Evolutionary conservation across 768 basidiomycete species (phyloP), one percentile per base, ranked within the genome.

Genomic region (Trametes cinnabarina): DNA sequence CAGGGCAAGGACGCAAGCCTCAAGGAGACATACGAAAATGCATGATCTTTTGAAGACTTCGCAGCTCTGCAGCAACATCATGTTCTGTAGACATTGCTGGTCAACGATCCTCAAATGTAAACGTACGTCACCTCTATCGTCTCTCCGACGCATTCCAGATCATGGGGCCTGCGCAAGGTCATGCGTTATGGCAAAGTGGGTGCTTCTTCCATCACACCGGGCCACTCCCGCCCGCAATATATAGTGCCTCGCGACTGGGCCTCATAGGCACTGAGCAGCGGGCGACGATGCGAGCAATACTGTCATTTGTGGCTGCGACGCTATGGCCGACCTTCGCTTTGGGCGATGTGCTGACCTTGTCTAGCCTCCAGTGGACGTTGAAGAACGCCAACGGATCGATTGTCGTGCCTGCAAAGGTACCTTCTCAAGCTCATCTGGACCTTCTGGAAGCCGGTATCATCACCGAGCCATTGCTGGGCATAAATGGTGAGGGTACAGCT

Each of bases 381-480:
- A 74, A 71, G 58, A 83, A 83, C 65, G 71, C 77, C 65, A 83
- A 82, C 58, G 77, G 81, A 12, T 77, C 79, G 14, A 79, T 84
- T 40, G 72, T 74, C n/a, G 73, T 85, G 20, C 79, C 82, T 5
- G 81, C 75, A 19, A 69, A 72, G 4, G 72, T 83, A 7, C 79
- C 82, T 4, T 83, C 82, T 4, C 81, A 83, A 61, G 78, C 72
- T 4, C 82, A 85, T 58, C 70, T 83, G 43, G 82, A 86, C 66
- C 71, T 85, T 40, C 58, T 75, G 20, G 74, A 73, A 37, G 80
- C 80, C 22, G 82, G 82, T 3, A 66, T 83, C 40, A 83, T 84
- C 59, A 77, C 78, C 3, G 79, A 81, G 44, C 82, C 83, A 9
- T 65, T 84, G 28, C 69, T 81, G 9, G 81, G 77, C 3, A 77